Evolutionary conservation across 768 basidiomycete species (phyloP), one percentile per base, ranked within the genome.

Genomic region (Mycena crocata): DNA sequence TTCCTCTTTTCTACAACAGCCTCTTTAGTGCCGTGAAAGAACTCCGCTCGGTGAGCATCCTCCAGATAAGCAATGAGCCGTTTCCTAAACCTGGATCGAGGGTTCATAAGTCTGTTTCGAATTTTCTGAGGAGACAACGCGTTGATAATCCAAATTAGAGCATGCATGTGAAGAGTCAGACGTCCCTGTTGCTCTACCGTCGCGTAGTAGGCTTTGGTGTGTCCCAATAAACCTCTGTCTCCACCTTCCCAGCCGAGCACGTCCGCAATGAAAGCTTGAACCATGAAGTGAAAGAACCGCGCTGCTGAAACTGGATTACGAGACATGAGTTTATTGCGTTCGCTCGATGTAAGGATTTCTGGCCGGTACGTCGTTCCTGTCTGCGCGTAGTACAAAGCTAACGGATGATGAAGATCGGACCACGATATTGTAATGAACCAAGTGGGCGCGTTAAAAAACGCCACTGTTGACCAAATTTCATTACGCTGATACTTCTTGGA

Each of bases 341-440:
- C 57, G 8, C 28, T n/a, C 19, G 57, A 32, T 1, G 19, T 30
- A 28, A 32, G 48, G 4, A 66, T 32, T n/a, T 65, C 52, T 15
- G 71, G 75, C 5, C 56, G 30, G 40, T 78, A 80, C 5, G 34
- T 54, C 13, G 66, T 48, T 10, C 76, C 52, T 15, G 49, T 67
- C 13, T 66, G 73, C 7, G 78, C 75, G 74, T 68, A 80, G 57
- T 80, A 80, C 7, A 82, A 23, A 28, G 73, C 75, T 5, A 82
- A 62, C 0, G 78, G 80, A 69, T 79, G 73, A 26, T 71, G 66
- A 0, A 64, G 48, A 66, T 81, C 78, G 21, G 72, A 74, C 12
- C 77, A 78, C 5, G 79, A 73, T 24, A 80, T 50, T 14, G 79
- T 81, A 3, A 80, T 73, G 67, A 74, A 81, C 79, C 80, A 81